phyloP scores from a whole-genome alignment of 768 basidiomycete species.

The Podaxis sp. region DNA sequence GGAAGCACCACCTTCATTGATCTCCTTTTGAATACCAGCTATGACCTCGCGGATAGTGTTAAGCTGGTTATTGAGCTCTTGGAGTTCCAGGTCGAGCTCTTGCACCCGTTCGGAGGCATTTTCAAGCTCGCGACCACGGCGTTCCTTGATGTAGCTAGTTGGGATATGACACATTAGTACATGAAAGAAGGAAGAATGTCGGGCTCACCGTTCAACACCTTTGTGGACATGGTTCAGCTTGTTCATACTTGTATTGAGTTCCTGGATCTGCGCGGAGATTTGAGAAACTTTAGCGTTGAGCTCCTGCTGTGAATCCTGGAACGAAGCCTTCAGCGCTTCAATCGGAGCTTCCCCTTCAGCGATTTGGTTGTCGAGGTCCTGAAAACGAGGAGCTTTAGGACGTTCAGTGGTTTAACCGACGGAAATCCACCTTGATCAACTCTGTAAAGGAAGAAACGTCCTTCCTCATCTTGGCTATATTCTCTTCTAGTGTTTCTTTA shows the following conservation, averaged over 20 bases:
- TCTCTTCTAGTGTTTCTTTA: slow-evolving; percentile 53
- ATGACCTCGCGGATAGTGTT: slow-evolving; percentile 44
- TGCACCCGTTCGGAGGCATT: slow-evolving; percentile 60
- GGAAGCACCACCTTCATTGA: slow-evolving; percentile 71
- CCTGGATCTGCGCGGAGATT: slow-evolving; percentile 58
- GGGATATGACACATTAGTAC: not conserved
- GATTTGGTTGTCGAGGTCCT: slow-evolving; percentile 69
- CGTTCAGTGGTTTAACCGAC: slow-evolving; percentile 4
- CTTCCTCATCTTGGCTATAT: slow-evolving; percentile 55
- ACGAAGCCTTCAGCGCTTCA: slow-evolving; percentile 56
- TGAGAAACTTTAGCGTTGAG: slow-evolving; percentile 46
- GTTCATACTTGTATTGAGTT: slow-evolving; percentile 65
- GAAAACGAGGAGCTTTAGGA: slow-evolving; percentile 7
- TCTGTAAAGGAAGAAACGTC: slow-evolving; percentile 47
- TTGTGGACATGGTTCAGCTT: slow-evolving; percentile 61
- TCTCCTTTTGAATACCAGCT: slow-evolving; percentile 69
- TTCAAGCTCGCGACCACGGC: slow-evolving; percentile 56
- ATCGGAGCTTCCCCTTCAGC: slow-evolving; percentile 65
- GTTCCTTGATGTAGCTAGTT: slow-evolving; percentile 72
- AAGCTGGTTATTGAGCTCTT: slow-evolving; percentile 35
- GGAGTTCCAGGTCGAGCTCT: slow-evolving; percentile 37
- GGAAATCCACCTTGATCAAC: slow-evolving; percentile 49
- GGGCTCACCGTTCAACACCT: slow-evolving; percentile 59
- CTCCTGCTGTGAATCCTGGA: slow-evolving; percentile 49
- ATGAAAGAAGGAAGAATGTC: not conserved